These are phyloP conservation scores for Phialophora tarda DNA, from an alignment of 2,329 filamentous ascomycete genomes.

Conservation along the genomic window DNA sequence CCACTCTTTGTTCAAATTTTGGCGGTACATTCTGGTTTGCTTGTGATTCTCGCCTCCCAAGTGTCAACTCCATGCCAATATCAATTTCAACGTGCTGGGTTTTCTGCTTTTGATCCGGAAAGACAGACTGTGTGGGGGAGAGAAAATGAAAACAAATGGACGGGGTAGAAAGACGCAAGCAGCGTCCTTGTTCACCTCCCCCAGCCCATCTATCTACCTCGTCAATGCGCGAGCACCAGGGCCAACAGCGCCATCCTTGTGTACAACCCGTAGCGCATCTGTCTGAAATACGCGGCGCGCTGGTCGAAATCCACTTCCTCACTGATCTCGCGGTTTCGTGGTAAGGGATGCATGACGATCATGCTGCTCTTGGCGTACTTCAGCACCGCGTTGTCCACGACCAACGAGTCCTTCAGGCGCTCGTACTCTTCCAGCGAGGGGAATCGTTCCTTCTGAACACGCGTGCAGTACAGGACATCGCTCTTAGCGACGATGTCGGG, in stretches of 20 bases:
- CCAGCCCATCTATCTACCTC: neutral
- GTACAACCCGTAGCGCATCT: constrained; percentile 97
- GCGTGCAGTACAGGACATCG: constrained; percentile 95
- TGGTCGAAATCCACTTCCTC: constrained; percentile 98
- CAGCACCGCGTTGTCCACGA: constrained; percentile 87
- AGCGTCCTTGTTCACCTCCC: neutral
- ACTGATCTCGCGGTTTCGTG: constrained; percentile 88
- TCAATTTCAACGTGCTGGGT: neutral
- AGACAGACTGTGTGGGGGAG: neutral
- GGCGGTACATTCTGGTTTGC: neutral
- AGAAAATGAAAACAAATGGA: neutral
- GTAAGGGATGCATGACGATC: constrained; percentile 94
- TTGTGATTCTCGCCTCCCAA: constrained; percentile 2
- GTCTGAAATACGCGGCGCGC: constrained; percentile 95
- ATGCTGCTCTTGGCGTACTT: constrained; percentile 91
- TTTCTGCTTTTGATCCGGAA: neutral
- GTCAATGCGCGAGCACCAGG: constrained; percentile 73
- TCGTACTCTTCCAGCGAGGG: constrained; percentile 80
- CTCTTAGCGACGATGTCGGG: constrained; percentile 83
- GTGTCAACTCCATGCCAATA: neutral
- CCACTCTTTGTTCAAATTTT: neutral
- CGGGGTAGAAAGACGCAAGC: neutral
- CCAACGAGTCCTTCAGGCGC: constrained; percentile 82
- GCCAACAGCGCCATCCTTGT: constrained; percentile 97
- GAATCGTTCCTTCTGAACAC: constrained; percentile 96